Evolutionary conservation across 2,329 filamentous ascomycete species (phyloP).

Genomic region (Sclerotinia borealis): DNA sequence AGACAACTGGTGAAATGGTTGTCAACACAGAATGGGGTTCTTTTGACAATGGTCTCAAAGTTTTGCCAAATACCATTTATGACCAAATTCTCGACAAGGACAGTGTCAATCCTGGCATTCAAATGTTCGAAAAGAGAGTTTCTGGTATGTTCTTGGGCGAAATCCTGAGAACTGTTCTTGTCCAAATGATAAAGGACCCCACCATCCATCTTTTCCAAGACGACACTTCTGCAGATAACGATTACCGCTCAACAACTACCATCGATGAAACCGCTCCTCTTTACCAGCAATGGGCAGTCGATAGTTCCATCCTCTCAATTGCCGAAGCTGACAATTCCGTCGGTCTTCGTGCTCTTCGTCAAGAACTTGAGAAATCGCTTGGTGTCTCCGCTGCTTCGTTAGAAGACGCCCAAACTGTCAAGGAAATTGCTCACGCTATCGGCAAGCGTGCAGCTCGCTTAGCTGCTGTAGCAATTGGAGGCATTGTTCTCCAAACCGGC

Average conservation of each 20-base stretch:
- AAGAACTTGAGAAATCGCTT: slow-evolving; percentile 71
- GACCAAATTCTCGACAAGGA: slow-evolving; percentile 72
- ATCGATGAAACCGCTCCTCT: slow-evolving; percentile 62
- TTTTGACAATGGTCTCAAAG: slow-evolving; percentile 88
- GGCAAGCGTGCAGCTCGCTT: slow-evolving; percentile 84
- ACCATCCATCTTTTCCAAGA: slow-evolving; percentile 69
- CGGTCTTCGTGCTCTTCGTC: slow-evolving; percentile 66
- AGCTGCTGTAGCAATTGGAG: slow-evolving; percentile 80
- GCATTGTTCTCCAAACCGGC: slow-evolving; percentile 74
- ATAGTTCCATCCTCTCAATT: slow-evolving; percentile 83
- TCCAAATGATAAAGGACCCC: slow-evolving; percentile 65
- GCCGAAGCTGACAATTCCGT: slow-evolving; percentile 74
- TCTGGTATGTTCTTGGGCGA: slow-evolving; percentile 98
- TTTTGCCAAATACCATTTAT: slow-evolving; percentile 79
- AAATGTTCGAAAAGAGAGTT: slow-evolving; percentile 98
- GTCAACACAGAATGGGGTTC: slow-evolving; percentile 98
- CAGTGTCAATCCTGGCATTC: slow-evolving; percentile 85
- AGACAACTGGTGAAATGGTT: slow-evolving; percentile 86
- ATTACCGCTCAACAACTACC: slow-evolving; percentile 61
- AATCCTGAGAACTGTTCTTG: slow-evolving; percentile 72
- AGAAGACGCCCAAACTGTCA: slow-evolving; percentile 85
- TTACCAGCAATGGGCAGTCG: slow-evolving; percentile 79
- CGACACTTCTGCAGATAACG: slow-evolving; percentile 65
- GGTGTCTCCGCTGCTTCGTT: slow-evolving; percentile 68
- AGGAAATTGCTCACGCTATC: slow-evolving; percentile 74